Percentiles rank a stretch among this genome's conserved stretches.
Evolutionary conservation across 129 eudicot genomes (phyloP).

Genomic region (Escallonia rubra): DNA sequence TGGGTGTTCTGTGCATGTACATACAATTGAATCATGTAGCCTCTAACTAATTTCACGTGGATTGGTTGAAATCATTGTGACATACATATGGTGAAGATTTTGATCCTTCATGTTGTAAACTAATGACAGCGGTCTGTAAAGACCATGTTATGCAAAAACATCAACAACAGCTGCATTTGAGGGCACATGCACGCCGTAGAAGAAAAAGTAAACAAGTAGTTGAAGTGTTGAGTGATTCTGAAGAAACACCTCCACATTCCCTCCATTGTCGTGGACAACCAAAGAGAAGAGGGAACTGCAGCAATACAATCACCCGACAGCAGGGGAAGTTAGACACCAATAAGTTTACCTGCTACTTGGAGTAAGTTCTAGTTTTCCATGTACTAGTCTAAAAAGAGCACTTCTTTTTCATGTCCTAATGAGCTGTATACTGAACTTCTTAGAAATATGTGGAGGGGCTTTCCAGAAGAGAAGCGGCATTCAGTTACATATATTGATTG

Average conservation of each 20-base stretch:
- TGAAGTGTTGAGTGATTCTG: slow-evolving; percentile 20
- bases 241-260: slow-evolving; percentile 16
- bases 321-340: slow-evolving; percentile 35
- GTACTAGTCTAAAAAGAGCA: background rate
- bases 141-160: background rate
- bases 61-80: too few relatives aligned
- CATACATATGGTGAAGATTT: too few relatives aligned
- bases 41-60: too few relatives aligned
- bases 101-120: too few relatives aligned
- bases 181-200: slow-evolving; percentile 9
- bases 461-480: slow-evolving; percentile 44
- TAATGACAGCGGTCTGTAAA: background rate
- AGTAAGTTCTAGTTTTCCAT: slow-evolving; percentile 36
- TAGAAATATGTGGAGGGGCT: slow-evolving; percentile 56
- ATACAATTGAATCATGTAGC: too few relatives aligned
- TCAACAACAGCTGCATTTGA: background rate
- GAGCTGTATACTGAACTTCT: background rate
- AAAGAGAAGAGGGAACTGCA: slow-evolving; percentile 17
- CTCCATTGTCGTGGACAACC: slow-evolving; percentile 18
- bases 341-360: slow-evolving; percentile 40
- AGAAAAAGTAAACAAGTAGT: slow-evolving; percentile 18
- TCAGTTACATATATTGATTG: slow-evolving; percentile 48
- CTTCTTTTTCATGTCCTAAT: slow-evolving; percentile 3
- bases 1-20: too few relatives aligned
- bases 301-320: background rate